phyloP scores from a whole-genome alignment of 2,329 filamentous ascomycete species.

The Sporothrix brunneoviolacea region DNA sequence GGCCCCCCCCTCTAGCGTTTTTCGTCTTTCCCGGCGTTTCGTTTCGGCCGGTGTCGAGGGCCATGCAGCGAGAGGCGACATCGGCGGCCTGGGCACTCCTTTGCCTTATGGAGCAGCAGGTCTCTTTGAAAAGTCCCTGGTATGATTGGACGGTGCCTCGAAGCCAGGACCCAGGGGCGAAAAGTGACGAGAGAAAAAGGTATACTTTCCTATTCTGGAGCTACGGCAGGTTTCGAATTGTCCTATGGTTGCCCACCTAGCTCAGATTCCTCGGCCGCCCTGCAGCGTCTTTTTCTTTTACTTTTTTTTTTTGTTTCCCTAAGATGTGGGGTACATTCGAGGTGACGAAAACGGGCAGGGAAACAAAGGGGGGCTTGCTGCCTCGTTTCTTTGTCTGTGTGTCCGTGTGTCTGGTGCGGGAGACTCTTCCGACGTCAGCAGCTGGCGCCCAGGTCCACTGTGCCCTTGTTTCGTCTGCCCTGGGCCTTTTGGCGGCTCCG shows the following conservation, averaged over 20 bases:
- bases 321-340: neutral
- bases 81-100: no score
- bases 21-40: constrained; percentile 3
- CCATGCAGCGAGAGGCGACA: constrained; percentile 11
- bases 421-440: no score
- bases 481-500: neutral
- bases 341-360: no score
- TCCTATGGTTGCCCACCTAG: no score
- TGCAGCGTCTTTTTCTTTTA: neutral
- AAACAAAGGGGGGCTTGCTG: no score
- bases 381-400: no score
- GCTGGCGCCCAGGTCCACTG: no score
- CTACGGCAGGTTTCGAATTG: neutral
- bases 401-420: no score
- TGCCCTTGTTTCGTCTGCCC: no score
- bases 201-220: constrained; percentile 9
- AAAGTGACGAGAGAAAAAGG: neutral
- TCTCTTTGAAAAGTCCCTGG: constrained; percentile 12
- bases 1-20: no score
- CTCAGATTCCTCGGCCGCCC: neutral
- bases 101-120: no score
- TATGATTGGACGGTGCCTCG: constrained; percentile 11
- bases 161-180: neutral
- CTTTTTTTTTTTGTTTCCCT: neutral
- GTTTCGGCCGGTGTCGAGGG: neutral